These are phyloP conservation scores for Ambrosiella cleistominuta DNA, from an alignment of 2,329 filamentous ascomycete genomes.

Conservation along the genomic window DNA sequence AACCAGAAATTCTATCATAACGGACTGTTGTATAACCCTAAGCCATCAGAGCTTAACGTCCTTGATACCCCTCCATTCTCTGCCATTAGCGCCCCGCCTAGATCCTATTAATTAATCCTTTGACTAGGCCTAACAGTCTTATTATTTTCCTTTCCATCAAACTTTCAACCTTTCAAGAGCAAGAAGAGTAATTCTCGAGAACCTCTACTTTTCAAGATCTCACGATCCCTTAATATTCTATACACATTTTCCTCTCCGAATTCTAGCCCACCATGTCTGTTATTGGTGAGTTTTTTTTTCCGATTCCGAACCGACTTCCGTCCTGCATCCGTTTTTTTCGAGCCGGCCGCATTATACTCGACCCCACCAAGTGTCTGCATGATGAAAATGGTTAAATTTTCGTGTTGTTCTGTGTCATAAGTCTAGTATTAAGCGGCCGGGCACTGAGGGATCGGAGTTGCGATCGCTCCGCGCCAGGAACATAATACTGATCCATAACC, in stretches of 20 bases:
- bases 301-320: neutral
- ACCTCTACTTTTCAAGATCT: conserved; percentile 5
- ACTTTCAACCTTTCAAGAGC: conserved; percentile 3
- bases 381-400: neutral
- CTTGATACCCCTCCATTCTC: neutral
- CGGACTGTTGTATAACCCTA: neutral
- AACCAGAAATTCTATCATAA: neutral
- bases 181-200: conserved; percentile 9
- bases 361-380: neutral
- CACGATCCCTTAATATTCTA: conserved; percentile 2
- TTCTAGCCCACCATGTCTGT: conserved; percentile 12
- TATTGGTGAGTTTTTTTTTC: conserved; percentile 9
- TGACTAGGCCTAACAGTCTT: conserved; percentile 6
- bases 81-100: conserved; percentile 1
- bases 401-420: neutral
- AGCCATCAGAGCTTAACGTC: neutral
- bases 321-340: neutral
- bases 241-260: conserved; percentile 5
- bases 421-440: neutral
- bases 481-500: neutral
- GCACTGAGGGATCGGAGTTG: neutral
- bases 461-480: neutral
- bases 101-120: conserved; percentile 11
- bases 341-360: neutral
- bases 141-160: conserved; percentile 8